Evolutionary conservation across 2,329 filamentous ascomycete species (phyloP), one percentile per base, ranked within the genome.

Genomic region (Phialemoniopsis sp.): DNA sequence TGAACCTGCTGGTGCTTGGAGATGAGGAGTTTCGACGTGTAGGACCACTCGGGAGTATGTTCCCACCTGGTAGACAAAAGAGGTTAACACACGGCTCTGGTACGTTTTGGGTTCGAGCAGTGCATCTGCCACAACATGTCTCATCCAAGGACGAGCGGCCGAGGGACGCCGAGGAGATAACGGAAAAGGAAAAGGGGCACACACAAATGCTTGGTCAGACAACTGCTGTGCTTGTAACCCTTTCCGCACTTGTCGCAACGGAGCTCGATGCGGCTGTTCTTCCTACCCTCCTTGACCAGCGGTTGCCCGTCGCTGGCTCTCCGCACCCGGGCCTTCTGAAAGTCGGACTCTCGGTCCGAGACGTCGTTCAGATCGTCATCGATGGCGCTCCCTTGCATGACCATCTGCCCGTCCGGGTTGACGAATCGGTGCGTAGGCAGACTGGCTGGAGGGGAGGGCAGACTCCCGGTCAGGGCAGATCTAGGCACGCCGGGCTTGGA

Each of bases 181-280:
- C 46, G 48, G 48, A 46, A 53, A 51, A 51, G 49, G 51, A 51
- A 48, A 54, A 41, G 49, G 81, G 76, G 72, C 76, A 95, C 93
- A 80, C 83, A 97, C 93, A 96, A 85, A 83, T 98, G 93, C 81
- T 97, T 98, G 64, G 88, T 94, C 76, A 98, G 82, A 82, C 93
- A 98, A 75, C 93, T 97, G 82, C 90, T 95, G 78, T 98, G 93
- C 82, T 98, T 98, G 81, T 98, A 98, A 70, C 89, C 89, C 78
- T 98, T 98, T 67, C 91, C 91, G 74, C 93, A 98, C 68, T 90
- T 91, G 62, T 95, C 89, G 73, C 93, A 98, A 67, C 87, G 89
- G 61, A 98, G 80, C 64, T 97, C 91, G 57, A 83, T 81, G 57
- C 82, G 80, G 68, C 80, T 86, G 64, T 80, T 78, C 69, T 89